phyloP scores from a whole-genome alignment of 2,329 filamentous ascomycete genomes.

The Juglanconis oblonga region DNA sequence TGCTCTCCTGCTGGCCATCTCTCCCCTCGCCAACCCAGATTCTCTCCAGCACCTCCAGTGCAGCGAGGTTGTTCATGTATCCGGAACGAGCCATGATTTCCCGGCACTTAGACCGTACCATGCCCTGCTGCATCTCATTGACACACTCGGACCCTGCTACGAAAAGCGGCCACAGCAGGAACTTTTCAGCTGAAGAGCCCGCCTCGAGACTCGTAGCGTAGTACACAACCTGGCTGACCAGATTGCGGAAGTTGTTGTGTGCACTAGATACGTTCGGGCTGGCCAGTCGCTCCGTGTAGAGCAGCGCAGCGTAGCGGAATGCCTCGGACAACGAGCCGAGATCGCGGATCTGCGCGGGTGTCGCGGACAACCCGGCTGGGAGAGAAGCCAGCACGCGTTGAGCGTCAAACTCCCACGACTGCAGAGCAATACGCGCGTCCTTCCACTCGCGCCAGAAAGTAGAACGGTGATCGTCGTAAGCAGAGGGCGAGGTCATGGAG shows the following conservation, averaged over 20 bases:
- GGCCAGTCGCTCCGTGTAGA: conserved; percentile 86
- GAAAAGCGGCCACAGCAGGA: conserved; percentile 90
- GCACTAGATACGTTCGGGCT: conserved; percentile 70
- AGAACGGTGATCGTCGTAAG: conserved; percentile 57
- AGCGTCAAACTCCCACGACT: conserved; percentile 75
- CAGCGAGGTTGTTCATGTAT: conserved; percentile 90
- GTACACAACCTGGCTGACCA: conserved; percentile 78
- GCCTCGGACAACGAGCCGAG: conserved; percentile 82
- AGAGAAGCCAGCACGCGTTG: conserved; percentile 49
- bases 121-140: conserved; percentile 71
- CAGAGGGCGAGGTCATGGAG: conserved; percentile 38
- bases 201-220: conserved; percentile 78
- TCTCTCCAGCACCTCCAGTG: conserved; percentile 79
- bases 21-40: conserved; percentile 66
- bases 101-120: conserved; percentile 75
- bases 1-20: conserved; percentile 34
- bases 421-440: conserved; percentile 70
- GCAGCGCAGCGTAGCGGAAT: conserved; percentile 82
- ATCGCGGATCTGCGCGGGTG: conserved; percentile 65
- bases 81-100: conserved; percentile 87
- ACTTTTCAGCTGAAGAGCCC: conserved; percentile 74
- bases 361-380: conserved; percentile 34
- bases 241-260: conserved; percentile 75
- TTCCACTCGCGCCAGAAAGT: conserved; percentile 88
- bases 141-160: conserved; percentile 88